Conservation (phyloP, 331 rosid species). For the Cydonia oblonga region DNA sequence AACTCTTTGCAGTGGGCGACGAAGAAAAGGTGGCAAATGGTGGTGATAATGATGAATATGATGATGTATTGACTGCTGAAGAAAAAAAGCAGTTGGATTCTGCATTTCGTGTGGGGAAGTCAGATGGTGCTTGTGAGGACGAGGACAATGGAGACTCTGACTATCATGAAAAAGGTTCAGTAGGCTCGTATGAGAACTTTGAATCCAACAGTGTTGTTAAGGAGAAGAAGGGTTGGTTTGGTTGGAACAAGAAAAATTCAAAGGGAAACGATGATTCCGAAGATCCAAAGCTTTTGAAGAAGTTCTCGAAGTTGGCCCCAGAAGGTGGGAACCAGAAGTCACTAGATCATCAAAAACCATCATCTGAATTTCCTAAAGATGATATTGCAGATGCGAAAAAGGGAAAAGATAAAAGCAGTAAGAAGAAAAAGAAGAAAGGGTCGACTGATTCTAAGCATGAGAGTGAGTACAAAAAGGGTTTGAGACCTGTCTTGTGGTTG, state of each 20-base stretch:
- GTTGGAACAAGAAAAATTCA: conserved; percentile 74
- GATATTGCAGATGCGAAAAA: conserved; percentile 55
- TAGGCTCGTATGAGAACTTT: conserved; percentile 41
- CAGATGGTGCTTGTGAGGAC: conserved; percentile 61
- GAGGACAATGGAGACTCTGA: conserved; percentile 55
- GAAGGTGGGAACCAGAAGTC: conserved; percentile 65
- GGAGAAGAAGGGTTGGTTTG: conserved; percentile 98
- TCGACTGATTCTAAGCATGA: conserved; percentile 63
- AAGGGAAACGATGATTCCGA: conserved; percentile 66
- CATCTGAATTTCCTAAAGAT: conserved; percentile 54
- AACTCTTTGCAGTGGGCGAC: conserved; percentile 80
- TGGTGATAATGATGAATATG: conserved; percentile 73
- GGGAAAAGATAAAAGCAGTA: conserved; percentile 74
- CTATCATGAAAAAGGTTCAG: conserved; percentile 59
- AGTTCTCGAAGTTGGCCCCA: conserved; percentile 55
- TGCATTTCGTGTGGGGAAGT: conserved; percentile 58
- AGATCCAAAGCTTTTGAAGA: conserved; percentile 62
- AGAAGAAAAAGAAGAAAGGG: conserved; percentile 82
- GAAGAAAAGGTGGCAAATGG: conserved; percentile 71
- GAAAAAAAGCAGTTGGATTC: conserved; percentile 90
- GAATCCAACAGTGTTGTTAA: conserved; percentile 60
- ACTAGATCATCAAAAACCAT: conserved; percentile 56
- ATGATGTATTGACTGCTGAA: conserved; percentile 89
- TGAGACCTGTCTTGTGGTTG: conserved; percentile 97
- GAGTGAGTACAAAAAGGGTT: conserved; percentile 93